phyloP scores from a whole-genome alignment of 164 flowering plant genomes.

The Annona squamosa region DNA sequence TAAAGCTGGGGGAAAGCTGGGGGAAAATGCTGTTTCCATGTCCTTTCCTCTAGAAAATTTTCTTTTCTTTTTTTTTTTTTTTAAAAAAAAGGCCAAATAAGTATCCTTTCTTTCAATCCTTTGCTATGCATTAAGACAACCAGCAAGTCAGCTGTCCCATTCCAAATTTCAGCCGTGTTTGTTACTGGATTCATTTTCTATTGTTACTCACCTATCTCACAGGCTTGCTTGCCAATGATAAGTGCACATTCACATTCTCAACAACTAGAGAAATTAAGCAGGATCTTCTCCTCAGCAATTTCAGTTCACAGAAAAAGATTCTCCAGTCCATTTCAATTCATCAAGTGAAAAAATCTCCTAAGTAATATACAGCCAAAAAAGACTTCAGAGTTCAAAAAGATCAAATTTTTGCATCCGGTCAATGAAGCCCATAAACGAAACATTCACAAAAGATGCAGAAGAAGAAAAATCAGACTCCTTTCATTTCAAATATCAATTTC shows the following conservation, averaged over 20 bases:
- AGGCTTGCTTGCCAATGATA: too few species aligned
- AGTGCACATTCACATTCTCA: not conserved
- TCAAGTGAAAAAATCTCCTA: not conserved
- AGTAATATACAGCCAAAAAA: not conserved
- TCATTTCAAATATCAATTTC: not conserved
- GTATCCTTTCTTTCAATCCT: too few species aligned
- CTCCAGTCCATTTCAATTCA: not conserved
- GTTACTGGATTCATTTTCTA: too few species aligned
- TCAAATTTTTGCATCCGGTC: not conserved
- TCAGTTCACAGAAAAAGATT: not conserved
- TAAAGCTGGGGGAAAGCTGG: too few species aligned
- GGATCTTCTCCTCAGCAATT: not conserved
- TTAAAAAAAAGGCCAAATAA: too few species aligned
- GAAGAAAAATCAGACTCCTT: not conserved
- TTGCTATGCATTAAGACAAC: too few species aligned
- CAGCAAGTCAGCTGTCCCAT: too few species aligned
- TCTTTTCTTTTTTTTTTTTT: too few species aligned
- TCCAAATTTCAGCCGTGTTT: too few species aligned
- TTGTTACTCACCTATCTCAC: too few species aligned
- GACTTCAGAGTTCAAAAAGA: not conserved
- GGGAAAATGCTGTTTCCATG: too few species aligned
- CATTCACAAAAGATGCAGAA: not conserved
- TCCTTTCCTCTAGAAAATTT: too few species aligned
- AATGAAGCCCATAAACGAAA: not conserved
- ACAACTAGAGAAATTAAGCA: not conserved